Base-by-base conservation (phyloP, 2,329 filamentous ascomycete species). In the Escovopsis sp. region DNA sequence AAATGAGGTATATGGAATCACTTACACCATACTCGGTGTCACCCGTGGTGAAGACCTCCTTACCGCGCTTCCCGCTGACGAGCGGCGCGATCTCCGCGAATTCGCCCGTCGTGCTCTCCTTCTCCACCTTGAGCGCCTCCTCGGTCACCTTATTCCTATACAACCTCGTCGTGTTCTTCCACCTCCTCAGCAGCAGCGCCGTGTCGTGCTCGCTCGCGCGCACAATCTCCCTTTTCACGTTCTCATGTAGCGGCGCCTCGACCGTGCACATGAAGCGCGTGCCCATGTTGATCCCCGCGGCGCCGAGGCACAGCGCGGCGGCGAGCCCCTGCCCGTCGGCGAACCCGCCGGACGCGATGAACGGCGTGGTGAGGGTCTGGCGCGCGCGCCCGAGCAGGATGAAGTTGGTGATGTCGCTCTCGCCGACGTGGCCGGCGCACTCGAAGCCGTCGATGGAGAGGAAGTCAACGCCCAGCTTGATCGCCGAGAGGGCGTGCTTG, bases 221-320 rank as follows among this genome's bases (percentile, higher is more conserved):
- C 34, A 94, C 86, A 50, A 98, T 98, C 46, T 81, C 70, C 57
- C 92, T 70, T 70, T 98, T 98, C 65, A 98, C 85, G 46, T 93
- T 93, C 33, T 74, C 56, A 61, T 98, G 90, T 43, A 98, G 82
- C 1, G 90, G 90, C 13, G 87, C 78, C 60, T 96, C 90, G 31
- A 88, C 68, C 0, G 90, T 96, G 63, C 81, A 88, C 83, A 98
- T 92, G 65, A 96, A 98, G 29, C 90, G 70, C 9, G 90, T 98
- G 39, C 90, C 90, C 90, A 98, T 98, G 62, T 98, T 98, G 62
- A 96, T 78, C 43, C 90, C 90, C 55, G 84, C 83, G 0, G 90
- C 90, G 26, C 90, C 90, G 11, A 98, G 70, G 28, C 79, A 79
- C 47, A 98, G 65, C 7, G 90, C 90, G 2, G 88, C 90, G 1